These are phyloP conservation scores for Solanum appendiculatum DNA, from an alignment of 257 asterid genomes.

Conservation along the genomic window DNA sequence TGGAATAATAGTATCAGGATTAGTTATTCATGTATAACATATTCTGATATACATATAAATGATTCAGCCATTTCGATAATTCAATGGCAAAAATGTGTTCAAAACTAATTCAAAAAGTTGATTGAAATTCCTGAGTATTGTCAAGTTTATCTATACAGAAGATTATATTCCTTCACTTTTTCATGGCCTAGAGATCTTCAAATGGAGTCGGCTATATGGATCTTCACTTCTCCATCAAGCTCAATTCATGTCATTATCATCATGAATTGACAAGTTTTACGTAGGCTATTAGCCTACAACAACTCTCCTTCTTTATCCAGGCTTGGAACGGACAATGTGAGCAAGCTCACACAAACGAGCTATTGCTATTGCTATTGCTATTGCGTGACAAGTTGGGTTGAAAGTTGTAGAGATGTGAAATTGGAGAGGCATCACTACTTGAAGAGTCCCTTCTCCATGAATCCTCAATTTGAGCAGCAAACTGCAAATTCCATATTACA, in stretches of 20 bases:
- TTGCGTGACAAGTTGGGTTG: constrained; percentile 26
- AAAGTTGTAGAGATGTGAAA: constrained; percentile 37
- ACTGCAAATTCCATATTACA: constrained; percentile 83
- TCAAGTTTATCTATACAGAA: neutral
- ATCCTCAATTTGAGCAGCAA: constrained; percentile 91
- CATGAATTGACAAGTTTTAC: too few relatives aligned
- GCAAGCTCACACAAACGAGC: neutral
- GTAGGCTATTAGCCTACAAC: too few relatives aligned
- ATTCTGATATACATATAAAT: too few relatives aligned
- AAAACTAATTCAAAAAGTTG: neutral
- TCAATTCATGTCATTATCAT: too few relatives aligned
- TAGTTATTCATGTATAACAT: neutral
- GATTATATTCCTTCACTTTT: neutral
- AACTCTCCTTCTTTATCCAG: too few relatives aligned
- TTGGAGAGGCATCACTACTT: constrained; percentile 70
- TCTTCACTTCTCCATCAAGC: neutral
- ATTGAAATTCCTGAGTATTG: neutral
- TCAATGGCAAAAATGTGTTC: neutral
- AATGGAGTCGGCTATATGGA: neutral
- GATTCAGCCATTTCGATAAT: neutral
- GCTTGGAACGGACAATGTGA: neutral
- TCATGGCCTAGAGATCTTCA: neutral
- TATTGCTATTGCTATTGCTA: neutral
- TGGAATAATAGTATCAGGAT: neutral
- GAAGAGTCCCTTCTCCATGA: constrained; percentile 16